Conservation (phyloP, 768 basidiomycete genomes). For the Calocybe cyanea region DNA sequence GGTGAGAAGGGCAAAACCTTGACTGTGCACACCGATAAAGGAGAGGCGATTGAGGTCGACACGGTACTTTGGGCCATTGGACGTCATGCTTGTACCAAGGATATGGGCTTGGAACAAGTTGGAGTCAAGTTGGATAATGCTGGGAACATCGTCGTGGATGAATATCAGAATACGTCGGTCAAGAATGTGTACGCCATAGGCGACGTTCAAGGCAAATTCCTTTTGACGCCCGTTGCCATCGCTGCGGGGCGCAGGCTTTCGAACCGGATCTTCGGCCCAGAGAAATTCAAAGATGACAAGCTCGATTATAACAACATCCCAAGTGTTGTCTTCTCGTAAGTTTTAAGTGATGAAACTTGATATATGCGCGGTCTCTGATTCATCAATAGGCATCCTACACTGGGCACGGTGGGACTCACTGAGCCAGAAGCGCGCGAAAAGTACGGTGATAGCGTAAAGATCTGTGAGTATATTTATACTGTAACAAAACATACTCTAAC, state of each 20-base stretch:
- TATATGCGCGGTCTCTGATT: not conserved
- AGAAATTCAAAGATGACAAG: constrained; percentile 83
- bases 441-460: constrained; percentile 87
- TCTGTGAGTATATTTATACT: constrained; percentile 55
- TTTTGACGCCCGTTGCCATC: constrained; percentile 96
- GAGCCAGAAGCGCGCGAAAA: constrained; percentile 86
- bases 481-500: not conserved
- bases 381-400: constrained; percentile 77
- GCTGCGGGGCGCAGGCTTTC: constrained; percentile 88
- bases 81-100: constrained; percentile 73
- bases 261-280: constrained; percentile 88
- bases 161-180: constrained; percentile 82
- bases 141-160: constrained; percentile 87
- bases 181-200: constrained; percentile 78
- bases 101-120: constrained; percentile 71
- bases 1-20: constrained; percentile 69
- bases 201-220: constrained; percentile 88
- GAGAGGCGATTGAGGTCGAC: constrained; percentile 82
- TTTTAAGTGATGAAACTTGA: constrained; percentile 13
- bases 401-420: constrained; percentile 93
- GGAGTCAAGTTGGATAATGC: constrained; percentile 73
- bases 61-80: constrained; percentile 93
- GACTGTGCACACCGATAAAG: constrained; percentile 71
- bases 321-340: constrained; percentile 95
- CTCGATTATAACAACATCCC: constrained; percentile 88